A percentile compares a stretch with the other conserved stretches of the same genome.
phyloP scores from a whole-genome alignment of 2,329 filamentous ascomycete genomes.

The Pseudovirgaria hyperparasitica region DNA sequence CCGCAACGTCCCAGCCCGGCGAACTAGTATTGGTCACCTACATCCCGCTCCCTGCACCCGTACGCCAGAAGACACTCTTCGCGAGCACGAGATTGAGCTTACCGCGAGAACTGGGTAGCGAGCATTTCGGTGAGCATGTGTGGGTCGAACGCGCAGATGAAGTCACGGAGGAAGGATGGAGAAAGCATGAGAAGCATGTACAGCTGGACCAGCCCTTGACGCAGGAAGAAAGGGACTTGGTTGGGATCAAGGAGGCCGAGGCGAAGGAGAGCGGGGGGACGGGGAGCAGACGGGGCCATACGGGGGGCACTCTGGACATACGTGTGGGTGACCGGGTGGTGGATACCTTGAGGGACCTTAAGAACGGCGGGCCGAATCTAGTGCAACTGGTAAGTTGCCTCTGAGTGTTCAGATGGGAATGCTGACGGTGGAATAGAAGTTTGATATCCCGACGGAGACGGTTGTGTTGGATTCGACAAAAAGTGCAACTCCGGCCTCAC shows the following conservation, averaged over 20 bases:
- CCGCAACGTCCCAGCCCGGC: constrained; percentile 20
- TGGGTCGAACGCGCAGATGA: constrained; percentile 60
- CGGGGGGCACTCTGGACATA: constrained; percentile 32
- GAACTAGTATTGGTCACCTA: constrained; percentile 58
- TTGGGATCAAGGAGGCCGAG: constrained; percentile 63
- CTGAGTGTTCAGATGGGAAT: constrained; percentile 1
- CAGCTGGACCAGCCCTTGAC: constrained; percentile 55
- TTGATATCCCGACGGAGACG: constrained; percentile 56
- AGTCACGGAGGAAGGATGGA: constrained; percentile 56
- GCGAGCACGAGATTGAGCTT: constrained; percentile 65
- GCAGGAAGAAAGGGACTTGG: constrained; percentile 60
- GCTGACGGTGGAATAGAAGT: constrained; percentile 41
- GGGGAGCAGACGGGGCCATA: constrained; percentile 32
- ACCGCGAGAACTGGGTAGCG: constrained; percentile 61
- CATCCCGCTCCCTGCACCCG: constrained; percentile 64
- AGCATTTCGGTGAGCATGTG: constrained; percentile 65
- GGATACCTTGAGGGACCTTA: constrained; percentile 48
- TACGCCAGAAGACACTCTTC: constrained; percentile 80
- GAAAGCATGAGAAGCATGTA: constrained; percentile 57
- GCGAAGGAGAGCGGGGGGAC: constrained; percentile 62
- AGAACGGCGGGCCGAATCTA: constrained; percentile 34
- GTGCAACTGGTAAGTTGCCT: constrained; percentile 51
- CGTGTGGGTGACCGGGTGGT: constrained; percentile 50
- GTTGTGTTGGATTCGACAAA: constrained; percentile 50
- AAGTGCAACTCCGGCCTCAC: constrained; percentile 42